phyloP scores from a whole-genome alignment of 345 rosid genomes.

The Heritiera littoralis region DNA sequence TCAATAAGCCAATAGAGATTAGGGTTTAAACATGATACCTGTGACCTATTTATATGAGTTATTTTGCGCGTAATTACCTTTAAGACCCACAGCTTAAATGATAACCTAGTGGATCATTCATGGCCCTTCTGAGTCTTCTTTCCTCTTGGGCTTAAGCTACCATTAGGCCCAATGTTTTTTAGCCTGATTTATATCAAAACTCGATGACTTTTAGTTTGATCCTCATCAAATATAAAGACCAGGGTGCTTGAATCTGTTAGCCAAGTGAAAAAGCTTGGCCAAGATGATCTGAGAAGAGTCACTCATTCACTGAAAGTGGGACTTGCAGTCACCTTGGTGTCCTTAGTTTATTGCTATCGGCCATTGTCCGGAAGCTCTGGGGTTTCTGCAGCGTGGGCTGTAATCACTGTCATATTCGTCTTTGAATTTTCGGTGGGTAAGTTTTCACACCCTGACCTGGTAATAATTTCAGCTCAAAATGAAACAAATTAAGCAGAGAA shows the following conservation, averaged over 20 bases:
- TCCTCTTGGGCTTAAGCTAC: too few relatives aligned
- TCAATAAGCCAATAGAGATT: too few relatives aligned
- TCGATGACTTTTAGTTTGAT: too few relatives aligned
- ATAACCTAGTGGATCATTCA: too few relatives aligned
- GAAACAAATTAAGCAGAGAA: neutral
- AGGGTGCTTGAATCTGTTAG: conserved; percentile 23
- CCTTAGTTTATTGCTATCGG: conserved; percentile 54
- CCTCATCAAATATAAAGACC: too few relatives aligned
- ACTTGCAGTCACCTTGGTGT: conserved; percentile 61
- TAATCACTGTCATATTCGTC: conserved; percentile 78
- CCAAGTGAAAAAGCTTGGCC: conserved; percentile 40
- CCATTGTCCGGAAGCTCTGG: conserved; percentile 69
- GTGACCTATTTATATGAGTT: too few relatives aligned
- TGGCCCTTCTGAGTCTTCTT: too few relatives aligned
- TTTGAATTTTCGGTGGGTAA: conserved; percentile 79
- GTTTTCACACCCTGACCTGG: neutral
- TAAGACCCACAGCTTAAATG: too few relatives aligned
- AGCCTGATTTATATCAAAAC: too few relatives aligned
- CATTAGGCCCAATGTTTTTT: too few relatives aligned
- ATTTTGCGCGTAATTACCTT: too few relatives aligned
- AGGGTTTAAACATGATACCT: too few relatives aligned
- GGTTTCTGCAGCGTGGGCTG: conserved; percentile 77
- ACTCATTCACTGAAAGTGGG: conserved; percentile 75
- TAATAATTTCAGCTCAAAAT: neutral
- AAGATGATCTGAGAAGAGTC: conserved; percentile 73